Evolutionary conservation across 192 early-diverging fungal species (phyloP), one percentile per base, ranked within the genome.

Genomic region (Phycomyces nitens): DNA sequence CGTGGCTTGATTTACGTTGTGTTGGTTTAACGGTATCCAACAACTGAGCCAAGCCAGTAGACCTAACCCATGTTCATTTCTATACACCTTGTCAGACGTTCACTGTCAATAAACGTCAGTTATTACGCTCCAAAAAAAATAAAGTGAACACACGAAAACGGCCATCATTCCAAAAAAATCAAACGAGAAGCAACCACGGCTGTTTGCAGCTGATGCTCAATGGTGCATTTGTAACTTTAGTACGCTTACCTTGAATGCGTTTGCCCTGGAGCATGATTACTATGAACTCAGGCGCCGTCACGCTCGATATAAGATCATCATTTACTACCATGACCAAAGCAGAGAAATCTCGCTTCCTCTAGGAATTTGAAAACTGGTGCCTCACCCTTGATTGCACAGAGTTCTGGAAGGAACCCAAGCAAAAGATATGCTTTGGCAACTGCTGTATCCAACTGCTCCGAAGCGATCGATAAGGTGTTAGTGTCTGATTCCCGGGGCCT

Each of bases 361-460:
- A 58, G 4, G 57, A 58, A 16, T 58, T 58, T 58, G 15, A 44
- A 18, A 44, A 40, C 26, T 58, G 39, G 39, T 15, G 41, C 8
- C 21, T 18, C 9, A 58, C 41, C 26, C 57, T 44, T 44, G 6
- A 1, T 14, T 58, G 57, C 43, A 58, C 8, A 21, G 57, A 41
- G 20, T 58, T 44, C 42, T 60, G 58, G 58, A 60, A 60, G 29
- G 43, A 49, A 49, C 58, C 20, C 14, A 60, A 49, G 5, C 42
- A 22, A 16, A 24, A 18, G n/a, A 29, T 21, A 34, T 27, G 23
- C 58, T 29, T 29, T 60, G 58, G 18, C 41, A 18, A 9, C 23
- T 4, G 58, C 26, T 27, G 43, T n/a, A 14, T 44, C 44, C 24
- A 50, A 60, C 0, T 60, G 47, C 26, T 60, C 59, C 44, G 15